These are phyloP conservation scores for Rhododendron vialii DNA, from an alignment of 148 eudicot species.

Conservation along the genomic window DNA sequence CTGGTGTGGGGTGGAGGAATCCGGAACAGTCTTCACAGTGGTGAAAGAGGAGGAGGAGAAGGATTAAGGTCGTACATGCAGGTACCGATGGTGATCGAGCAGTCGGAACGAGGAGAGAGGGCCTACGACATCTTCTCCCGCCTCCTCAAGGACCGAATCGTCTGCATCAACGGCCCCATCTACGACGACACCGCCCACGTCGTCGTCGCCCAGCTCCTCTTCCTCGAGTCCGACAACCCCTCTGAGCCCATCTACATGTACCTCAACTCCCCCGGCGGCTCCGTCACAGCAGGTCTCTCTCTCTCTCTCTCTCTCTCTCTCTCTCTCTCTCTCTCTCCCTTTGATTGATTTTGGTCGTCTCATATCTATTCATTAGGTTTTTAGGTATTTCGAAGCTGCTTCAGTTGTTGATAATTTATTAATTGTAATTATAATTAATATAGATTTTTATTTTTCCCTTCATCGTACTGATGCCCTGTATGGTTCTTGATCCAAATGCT, in stretches of 20 bases:
- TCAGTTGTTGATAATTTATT: too few relatives aligned
- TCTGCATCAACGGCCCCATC: conserved; percentile 90
- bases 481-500: not conserved
- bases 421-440: too few relatives aligned
- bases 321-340: not conserved
- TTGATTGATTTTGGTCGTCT: too few relatives aligned
- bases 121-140: conserved; percentile 98
- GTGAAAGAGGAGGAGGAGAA: not conserved
- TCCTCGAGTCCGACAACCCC: conserved; percentile 92
- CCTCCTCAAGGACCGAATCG: conserved; percentile 80
- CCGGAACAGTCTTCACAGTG: not conserved
- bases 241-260: conserved; percentile 91
- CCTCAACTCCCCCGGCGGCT: conserved; percentile 97
- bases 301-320: not conserved
- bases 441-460: too few relatives aligned
- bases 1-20: not conserved
- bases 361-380: too few relatives aligned
- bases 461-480: not conserved
- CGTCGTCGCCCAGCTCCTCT: conserved; percentile 91
- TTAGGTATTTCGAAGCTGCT: too few relatives aligned
- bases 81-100: conserved; percentile 96
- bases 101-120: conserved; percentile 83
- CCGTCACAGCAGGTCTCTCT: conserved; percentile 80
- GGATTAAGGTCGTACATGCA: conserved; percentile 37
- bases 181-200: conserved; percentile 88